These are phyloP conservation scores for Neurospora intermedia DNA, from an alignment of 495 filamentous ascomycete genomes.

Conservation along the genomic window DNA sequence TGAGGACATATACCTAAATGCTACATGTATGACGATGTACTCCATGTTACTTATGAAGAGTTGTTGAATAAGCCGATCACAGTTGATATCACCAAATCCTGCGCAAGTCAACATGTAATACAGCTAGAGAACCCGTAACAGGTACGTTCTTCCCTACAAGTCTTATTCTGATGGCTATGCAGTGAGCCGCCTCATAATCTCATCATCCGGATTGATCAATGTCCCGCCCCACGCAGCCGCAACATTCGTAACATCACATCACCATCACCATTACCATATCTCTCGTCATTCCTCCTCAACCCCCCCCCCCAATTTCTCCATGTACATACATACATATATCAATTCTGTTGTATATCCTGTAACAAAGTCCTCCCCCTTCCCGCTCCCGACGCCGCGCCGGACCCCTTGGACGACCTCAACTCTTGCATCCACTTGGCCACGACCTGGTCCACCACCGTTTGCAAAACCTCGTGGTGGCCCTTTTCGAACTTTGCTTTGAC, in stretches of 20 bases:
- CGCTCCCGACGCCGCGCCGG: neutral
- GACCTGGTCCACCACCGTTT: constrained; percentile 12
- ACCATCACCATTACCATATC: neutral
- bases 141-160: neutral
- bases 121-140: neutral
- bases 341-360: neutral
- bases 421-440: neutral
- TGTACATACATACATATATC: too few species aligned
- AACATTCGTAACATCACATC: neutral
- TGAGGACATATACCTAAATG: neutral
- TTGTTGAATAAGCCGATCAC: neutral
- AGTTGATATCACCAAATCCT: neutral
- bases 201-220: neutral
- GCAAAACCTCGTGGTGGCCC: constrained; percentile 18
- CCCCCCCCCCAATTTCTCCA: too few species aligned
- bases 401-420: neutral
- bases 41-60: neutral
- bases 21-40: neutral
- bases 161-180: neutral
- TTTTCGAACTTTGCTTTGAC: constrained; percentile 17
- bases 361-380: neutral
- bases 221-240: too few species aligned
- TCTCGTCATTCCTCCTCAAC: too few species aligned
- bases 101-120: neutral
- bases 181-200: neutral